phyloP scores from a whole-genome alignment of 2,329 filamentous ascomycete genomes.

The Alternaria postmessia region DNA sequence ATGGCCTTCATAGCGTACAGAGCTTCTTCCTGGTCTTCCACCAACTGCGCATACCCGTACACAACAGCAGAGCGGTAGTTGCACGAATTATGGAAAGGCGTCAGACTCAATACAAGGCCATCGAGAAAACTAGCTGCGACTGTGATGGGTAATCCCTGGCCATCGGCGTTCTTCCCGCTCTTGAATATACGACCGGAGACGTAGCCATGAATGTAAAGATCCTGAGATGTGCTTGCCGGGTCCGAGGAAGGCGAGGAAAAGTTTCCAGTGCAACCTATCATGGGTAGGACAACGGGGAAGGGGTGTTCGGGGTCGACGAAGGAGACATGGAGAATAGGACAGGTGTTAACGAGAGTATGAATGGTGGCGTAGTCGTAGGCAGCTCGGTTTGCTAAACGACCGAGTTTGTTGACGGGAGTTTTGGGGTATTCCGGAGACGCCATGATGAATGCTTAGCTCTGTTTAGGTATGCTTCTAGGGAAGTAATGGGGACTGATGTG shows the following conservation, averaged over 20 bases:
- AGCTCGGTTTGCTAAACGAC: conserved; percentile 42
- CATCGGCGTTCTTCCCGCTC: not conserved
- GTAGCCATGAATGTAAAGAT: conserved; percentile 49
- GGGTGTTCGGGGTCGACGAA: conserved; percentile 55
- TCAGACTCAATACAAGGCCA: conserved; percentile 45
- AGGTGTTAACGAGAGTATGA: conserved; percentile 43
- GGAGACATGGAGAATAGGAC: conserved; percentile 48
- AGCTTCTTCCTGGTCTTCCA: conserved; percentile 31
- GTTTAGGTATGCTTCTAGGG: not conserved
- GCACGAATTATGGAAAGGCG: conserved; percentile 48
- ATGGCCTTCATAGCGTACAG: conserved; percentile 44
- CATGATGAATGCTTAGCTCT: conserved; percentile 1
- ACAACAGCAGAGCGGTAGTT: conserved; percentile 47
- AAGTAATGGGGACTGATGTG: not conserved
- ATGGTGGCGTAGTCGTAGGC: conserved; percentile 48
- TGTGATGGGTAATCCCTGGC: not conserved
- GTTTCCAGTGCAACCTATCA: conserved; percentile 50
- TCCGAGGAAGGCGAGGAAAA: conserved; percentile 62
- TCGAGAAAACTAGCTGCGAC: conserved; percentile 34
- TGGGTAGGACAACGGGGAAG: conserved; percentile 60
- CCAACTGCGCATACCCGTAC: conserved; percentile 41
- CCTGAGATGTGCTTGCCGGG: conserved; percentile 58
- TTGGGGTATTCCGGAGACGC: conserved; percentile 32
- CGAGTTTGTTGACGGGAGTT: conserved; percentile 40
- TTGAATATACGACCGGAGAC: conserved; percentile 68